Evolutionary conservation across 2,329 filamentous ascomycete species (phyloP).

Genomic region (Fusarium drepaniforme): DNA sequence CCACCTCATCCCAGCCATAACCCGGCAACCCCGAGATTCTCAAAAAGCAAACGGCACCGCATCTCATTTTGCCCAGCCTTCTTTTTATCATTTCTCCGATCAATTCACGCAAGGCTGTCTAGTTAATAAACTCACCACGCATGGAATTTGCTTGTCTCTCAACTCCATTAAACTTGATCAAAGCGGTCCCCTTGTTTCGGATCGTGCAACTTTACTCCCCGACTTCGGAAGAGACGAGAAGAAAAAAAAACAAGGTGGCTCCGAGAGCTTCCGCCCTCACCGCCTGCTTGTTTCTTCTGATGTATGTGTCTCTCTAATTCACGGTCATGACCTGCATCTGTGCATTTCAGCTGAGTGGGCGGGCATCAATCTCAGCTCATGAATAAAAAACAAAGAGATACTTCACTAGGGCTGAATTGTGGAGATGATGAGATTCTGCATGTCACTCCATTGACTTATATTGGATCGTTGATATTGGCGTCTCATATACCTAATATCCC

Average conservation of each 20-base stretch:
- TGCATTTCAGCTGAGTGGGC: conserved; percentile 2
- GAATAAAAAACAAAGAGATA: background rate
- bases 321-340: background rate
- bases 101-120: background rate
- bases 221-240: background rate
- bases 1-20: conserved; percentile 1
- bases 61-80: background rate
- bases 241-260: background rate
- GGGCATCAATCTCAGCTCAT: background rate
- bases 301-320: background rate
- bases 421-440: background rate
- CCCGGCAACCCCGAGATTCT: conserved; percentile 5
- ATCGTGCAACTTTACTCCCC: background rate
- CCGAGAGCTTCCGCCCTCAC: conserved; percentile 1
- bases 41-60: background rate
- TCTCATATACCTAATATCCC: background rate
- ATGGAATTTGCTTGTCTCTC: background rate
- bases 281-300: conserved; percentile 5
- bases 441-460: background rate
- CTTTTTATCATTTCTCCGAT: background rate
- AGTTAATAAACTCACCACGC: background rate
- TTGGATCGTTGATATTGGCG: background rate
- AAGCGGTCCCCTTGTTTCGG: background rate
- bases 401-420: conserved; percentile 1
- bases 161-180: background rate